Conservation (phyloP, 2,329 filamentous ascomycete genomes). For the Diaporthe batatas region DNA sequence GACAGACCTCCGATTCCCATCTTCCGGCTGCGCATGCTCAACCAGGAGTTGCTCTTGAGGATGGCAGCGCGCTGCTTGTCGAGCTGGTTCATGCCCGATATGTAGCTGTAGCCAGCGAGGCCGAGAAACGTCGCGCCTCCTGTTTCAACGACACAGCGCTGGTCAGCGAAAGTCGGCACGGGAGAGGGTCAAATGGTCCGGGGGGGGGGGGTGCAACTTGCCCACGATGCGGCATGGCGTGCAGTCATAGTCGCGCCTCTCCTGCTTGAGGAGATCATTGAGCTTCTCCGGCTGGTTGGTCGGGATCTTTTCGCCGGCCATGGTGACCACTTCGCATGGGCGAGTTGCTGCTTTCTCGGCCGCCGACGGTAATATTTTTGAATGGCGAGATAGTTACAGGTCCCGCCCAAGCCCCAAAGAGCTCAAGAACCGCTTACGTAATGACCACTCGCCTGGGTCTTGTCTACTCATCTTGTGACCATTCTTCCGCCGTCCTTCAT, state of each 20-base stretch:
- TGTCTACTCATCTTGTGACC: background rate
- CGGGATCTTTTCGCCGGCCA: conserved; percentile 64
- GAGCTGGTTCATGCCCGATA: conserved; percentile 80
- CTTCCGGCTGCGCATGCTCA: conserved; percentile 79
- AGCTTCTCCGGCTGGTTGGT: conserved; percentile 72
- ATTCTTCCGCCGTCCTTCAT: background rate
- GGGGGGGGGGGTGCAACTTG: conserved; percentile 55
- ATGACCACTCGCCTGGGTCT: background rate
- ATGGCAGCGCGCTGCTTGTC: conserved; percentile 75
- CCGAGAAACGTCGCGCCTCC: conserved; percentile 82
- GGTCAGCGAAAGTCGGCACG: background rate
- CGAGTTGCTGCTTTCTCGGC: background rate
- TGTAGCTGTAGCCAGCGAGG: conserved; percentile 82
- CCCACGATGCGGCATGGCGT: conserved; percentile 78
- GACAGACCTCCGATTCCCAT: conserved; percentile 77
- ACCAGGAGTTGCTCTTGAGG: conserved; percentile 75
- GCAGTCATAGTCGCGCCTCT: conserved; percentile 75
- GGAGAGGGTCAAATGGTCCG: background rate
- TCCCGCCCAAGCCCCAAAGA: background rate
- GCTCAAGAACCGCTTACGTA: conserved; percentile 15
- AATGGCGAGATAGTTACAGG: background rate
- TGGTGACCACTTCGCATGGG: conserved; percentile 44
- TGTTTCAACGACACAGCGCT: conserved; percentile 50
- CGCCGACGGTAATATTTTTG: background rate
- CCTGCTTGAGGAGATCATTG: conserved; percentile 65